phyloP scores from a whole-genome alignment of 1,284 basidiomycete genomes.

The Pyrrhoderma lamaoense region DNA sequence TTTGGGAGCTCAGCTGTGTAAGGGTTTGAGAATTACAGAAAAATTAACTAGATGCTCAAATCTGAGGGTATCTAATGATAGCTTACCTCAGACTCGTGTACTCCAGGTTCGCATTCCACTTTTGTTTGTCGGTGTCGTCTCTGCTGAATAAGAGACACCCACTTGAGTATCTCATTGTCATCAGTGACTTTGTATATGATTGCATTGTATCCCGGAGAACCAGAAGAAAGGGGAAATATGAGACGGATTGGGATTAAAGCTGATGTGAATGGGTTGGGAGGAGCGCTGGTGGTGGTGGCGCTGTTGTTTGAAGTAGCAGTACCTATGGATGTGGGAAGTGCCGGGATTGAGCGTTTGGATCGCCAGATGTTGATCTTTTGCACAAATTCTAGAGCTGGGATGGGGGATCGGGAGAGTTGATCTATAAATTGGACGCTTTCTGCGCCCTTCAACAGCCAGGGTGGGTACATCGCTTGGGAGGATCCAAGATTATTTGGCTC shows the following conservation, averaged over 20 bases:
- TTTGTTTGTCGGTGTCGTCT: no score
- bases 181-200: constrained; percentile 57
- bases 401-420: constrained; percentile 34
- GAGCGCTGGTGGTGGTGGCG: no score
- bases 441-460: constrained; percentile 65
- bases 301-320: no score
- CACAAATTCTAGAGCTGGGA: constrained; percentile 38
- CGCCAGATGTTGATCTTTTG: constrained; percentile 54
- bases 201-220: constrained; percentile 67
- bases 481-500: no score
- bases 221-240: constrained; percentile 59
- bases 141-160: constrained; percentile 35
- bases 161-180: constrained; percentile 42
- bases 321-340: constrained; percentile 34
- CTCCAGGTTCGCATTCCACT: no score
- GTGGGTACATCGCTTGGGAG: constrained; percentile 21
- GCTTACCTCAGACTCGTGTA: constrained; percentile 39
- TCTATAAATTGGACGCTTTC: constrained; percentile 39
- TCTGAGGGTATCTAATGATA: background rate
- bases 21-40: no score
- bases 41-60: background rate
- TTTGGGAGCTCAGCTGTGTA: constrained; percentile 28
- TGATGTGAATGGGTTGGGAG: constrained; percentile 44
- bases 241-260: constrained; percentile 60
- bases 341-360: constrained; percentile 40